Evolutionary conservation across 208 protist genomes (phyloP).

Genomic region (Phytomonas francai): DNA sequence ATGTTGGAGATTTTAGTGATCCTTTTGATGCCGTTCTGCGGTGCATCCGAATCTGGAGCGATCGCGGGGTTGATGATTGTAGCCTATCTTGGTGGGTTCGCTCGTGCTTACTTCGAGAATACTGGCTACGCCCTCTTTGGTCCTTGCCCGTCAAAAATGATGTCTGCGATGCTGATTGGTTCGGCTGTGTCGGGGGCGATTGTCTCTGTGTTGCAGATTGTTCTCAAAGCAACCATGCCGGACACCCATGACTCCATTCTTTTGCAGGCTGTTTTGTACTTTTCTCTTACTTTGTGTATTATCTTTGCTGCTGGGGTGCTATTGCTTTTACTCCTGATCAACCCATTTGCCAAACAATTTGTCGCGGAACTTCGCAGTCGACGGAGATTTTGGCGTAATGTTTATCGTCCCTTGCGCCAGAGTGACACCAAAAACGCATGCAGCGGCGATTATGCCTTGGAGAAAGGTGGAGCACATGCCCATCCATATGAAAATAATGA

Average conservation of each 20-base stretch:
- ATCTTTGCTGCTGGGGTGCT: slow-evolving; percentile 40
- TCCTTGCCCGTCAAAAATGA: slow-evolving; percentile 55
- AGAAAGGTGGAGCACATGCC: slow-evolving; percentile 5
- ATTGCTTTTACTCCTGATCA: slow-evolving; percentile 37
- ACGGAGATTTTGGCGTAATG: slow-evolving; percentile 34
- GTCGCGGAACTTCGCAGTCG: slow-evolving; percentile 66
- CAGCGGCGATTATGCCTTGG: not conserved
- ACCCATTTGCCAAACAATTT: slow-evolving; percentile 54
- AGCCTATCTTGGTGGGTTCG: slow-evolving; percentile 51
- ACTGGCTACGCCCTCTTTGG: slow-evolving; percentile 86
- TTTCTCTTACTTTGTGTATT: slow-evolving; percentile 52
- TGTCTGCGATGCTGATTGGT: slow-evolving; percentile 67
- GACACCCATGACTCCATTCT: slow-evolving; percentile 35
- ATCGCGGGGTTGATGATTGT: slow-evolving; percentile 63
- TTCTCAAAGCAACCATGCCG: slow-evolving; percentile 58
- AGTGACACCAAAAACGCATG: not conserved
- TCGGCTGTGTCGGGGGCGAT: slow-evolving; percentile 47
- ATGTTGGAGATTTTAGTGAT: slow-evolving; percentile 60
- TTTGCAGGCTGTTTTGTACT: slow-evolving; percentile 70
- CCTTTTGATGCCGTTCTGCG: slow-evolving; percentile 36
- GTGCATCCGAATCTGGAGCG: slow-evolving; percentile 28
- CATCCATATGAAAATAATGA: too few relatives aligned
- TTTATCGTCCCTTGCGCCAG: slow-evolving; percentile 28
- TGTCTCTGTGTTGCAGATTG: slow-evolving; percentile 66
- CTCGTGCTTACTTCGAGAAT: slow-evolving; percentile 79